Base-by-base conservation (phyloP, 1,284 basidiomycete genomes). In the Pisolithus thermaeus region DNA sequence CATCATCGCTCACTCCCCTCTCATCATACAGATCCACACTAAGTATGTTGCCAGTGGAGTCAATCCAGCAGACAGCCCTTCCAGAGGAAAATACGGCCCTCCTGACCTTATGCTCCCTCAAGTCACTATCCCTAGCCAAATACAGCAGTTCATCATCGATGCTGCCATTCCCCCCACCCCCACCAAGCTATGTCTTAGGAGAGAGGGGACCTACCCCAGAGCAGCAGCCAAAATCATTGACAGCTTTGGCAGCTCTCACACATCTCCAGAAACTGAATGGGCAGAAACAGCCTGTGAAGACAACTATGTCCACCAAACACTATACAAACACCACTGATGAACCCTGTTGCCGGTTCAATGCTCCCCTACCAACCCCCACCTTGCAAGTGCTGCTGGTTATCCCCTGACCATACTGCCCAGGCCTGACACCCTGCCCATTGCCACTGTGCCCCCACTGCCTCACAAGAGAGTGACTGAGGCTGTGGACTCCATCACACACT, bases 31-130 rank as follows among this genome's bases (percentile, higher is more conserved):
- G 11, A 45, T 52, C 73, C 71, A 60, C 57, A 61, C 65, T 2
- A 30, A 14, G 12, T 73, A 73, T 43, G 59, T 74, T 30, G 45
- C 52, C 0, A 69, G 62, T 47, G 48, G 12, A 0, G 2, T 18
- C 20, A 61, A 62, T 46, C 62, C 59, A n/a, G 61, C 59, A 20
- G 61, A 62, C 47, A 39, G n/a, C 1, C 61, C 61, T 1, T 63
- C 59, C 3, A 18, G 59, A 25, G 59, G 60, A 0, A 45, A 49
- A 22, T 51, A 58, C 36, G 16, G 35, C 8, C 25, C 59, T 11
- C 58, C 59, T 0, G 20, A 20, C 12, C 40, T 46, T 7, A 51
- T 62, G 46, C 4, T 27, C 3, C 20, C 20, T 11, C 2, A 4
- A 14, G 3, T 47, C 27, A 16, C 28, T 12, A 25, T 47, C 7